Conservation (phyloP, 2,329 filamentous ascomycete species). For the Colletotrichum scovillei region DNA sequence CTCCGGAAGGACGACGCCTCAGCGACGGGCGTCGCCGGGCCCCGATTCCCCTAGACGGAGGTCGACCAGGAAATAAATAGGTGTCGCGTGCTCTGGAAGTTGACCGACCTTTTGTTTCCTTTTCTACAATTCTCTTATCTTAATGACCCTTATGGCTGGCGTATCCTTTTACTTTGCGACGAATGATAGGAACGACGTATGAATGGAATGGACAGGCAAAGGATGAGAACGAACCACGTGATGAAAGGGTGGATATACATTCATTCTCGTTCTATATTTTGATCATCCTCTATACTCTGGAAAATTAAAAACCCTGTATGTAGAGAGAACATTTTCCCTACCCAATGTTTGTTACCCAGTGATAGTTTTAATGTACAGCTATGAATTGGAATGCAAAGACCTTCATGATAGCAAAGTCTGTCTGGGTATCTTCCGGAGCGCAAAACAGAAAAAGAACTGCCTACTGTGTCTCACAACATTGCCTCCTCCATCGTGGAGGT, state of each 20-base stretch:
- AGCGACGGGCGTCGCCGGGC: constrained; percentile 8
- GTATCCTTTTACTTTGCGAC: not conserved
- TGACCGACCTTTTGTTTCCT: too few relatives aligned
- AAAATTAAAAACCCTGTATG: not conserved
- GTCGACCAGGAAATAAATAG: constrained; percentile 20
- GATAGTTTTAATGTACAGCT: constrained; percentile 16
- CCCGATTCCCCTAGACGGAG: constrained; percentile 18
- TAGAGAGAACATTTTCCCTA: not conserved
- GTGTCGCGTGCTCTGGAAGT: not conserved
- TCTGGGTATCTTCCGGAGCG: constrained; percentile 32
- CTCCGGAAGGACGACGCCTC: constrained; percentile 26
- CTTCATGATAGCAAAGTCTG: not conserved
- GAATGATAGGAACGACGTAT: constrained; percentile 10
- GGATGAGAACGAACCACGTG: not conserved
- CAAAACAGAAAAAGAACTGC: not conserved
- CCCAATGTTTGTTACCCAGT: not conserved
- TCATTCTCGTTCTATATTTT: not conserved
- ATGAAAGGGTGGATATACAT: not conserved
- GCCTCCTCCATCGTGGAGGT: not conserved
- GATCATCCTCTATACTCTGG: not conserved
- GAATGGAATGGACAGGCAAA: constrained; percentile 1
- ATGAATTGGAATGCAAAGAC: constrained; percentile 17
- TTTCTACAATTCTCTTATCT: not conserved
- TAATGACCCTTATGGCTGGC: not conserved
- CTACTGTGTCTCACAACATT: not conserved